Evolutionary conservation across 2,329 filamentous ascomycete species (phyloP).

Genomic region (Arachnopeziza araneosa): DNA sequence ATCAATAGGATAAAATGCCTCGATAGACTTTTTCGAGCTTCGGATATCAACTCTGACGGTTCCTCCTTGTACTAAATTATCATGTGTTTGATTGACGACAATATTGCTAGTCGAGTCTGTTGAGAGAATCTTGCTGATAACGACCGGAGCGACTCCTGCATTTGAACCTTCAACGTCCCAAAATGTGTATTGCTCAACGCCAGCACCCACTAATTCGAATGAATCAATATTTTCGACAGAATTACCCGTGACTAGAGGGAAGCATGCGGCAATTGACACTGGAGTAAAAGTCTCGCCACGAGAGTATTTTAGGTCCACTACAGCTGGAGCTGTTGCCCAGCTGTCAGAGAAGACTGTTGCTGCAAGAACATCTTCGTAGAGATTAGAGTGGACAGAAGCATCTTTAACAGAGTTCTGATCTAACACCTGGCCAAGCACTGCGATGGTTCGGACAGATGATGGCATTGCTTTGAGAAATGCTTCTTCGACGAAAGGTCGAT

Average conservation of each 20-base stretch:
- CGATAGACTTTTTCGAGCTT: constrained; percentile 73
- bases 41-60: constrained; percentile 79
- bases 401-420: constrained; percentile 70
- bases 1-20: constrained; percentile 76
- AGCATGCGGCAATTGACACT: constrained; percentile 44
- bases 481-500: constrained; percentile 92
- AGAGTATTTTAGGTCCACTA: constrained; percentile 86
- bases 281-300: constrained; percentile 56
- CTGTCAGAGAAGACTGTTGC: constrained; percentile 73
- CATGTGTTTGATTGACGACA: constrained; percentile 56
- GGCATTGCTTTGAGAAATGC: constrained; percentile 82
- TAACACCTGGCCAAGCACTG: constrained; percentile 83
- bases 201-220: constrained; percentile 44
- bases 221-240: constrained; percentile 19
- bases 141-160: constrained; percentile 58
- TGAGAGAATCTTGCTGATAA: constrained; percentile 56
- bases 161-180: constrained; percentile 81
- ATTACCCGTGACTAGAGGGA: constrained; percentile 47
- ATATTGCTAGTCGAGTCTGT: constrained; percentile 64
- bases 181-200: constrained; percentile 80
- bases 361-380: constrained; percentile 89
- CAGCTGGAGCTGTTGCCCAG: constrained; percentile 55
- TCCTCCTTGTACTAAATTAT: constrained; percentile 68
- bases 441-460: constrained; percentile 66
- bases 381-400: constrained; percentile 68